These are phyloP conservation scores for Exophiala oligosperma DNA, from an alignment of 2,329 filamentous ascomycete species.

Conservation along the genomic window DNA sequence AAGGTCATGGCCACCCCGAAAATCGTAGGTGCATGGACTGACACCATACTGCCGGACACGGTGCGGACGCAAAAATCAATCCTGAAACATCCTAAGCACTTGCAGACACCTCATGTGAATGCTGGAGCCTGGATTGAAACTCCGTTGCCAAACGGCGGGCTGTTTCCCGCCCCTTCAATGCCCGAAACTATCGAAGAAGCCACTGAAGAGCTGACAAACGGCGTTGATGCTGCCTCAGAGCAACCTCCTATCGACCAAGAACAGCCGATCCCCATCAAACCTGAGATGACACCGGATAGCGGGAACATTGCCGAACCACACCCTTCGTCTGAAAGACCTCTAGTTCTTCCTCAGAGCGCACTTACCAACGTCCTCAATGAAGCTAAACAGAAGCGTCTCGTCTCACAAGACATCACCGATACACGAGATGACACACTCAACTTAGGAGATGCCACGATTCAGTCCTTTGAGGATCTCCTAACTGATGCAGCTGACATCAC, in stretches of 20 bases:
- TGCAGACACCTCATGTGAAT: constrained; percentile 30
- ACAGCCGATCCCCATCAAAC: background rate
- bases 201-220: constrained; percentile 27
- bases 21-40: constrained; percentile 48
- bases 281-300: background rate
- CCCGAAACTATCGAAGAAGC: constrained; percentile 27
- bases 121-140: constrained; percentile 31
- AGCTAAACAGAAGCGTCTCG: constrained; percentile 32
- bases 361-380: constrained; percentile 44
- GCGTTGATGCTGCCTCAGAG: background rate
- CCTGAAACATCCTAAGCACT: constrained; percentile 14
- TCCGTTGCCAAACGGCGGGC: constrained; percentile 18
- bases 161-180: constrained; percentile 7
- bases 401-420: constrained; percentile 13
- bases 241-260: background rate
- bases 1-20: constrained; percentile 37
- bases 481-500: constrained; percentile 26
- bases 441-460: constrained; percentile 46
- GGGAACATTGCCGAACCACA: constrained; percentile 23
- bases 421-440: constrained; percentile 34
- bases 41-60: constrained; percentile 46
- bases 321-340: constrained; percentile 33
- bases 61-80: constrained; percentile 23
- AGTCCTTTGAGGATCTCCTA: constrained; percentile 45
- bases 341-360: constrained; percentile 43